These are phyloP conservation scores for Papiliotrema nemorosa DNA, from an alignment of 1,284 basidiomycete genomes.

Conservation along the genomic window DNA sequence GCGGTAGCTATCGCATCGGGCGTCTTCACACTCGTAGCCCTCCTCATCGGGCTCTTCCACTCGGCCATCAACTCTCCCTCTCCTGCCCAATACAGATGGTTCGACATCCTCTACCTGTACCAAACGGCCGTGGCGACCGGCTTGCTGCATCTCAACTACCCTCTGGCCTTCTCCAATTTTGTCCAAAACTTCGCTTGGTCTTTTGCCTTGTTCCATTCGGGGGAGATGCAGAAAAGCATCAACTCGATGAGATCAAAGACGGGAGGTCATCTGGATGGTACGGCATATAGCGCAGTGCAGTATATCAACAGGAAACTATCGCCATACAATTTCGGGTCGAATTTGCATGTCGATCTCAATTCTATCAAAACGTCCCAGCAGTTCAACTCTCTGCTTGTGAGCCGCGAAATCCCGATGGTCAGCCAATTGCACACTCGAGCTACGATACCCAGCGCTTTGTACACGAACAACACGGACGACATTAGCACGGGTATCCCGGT, in stretches of 20 bases:
- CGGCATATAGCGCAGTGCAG: conserved; percentile 56
- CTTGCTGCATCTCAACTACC: conserved; percentile 81
- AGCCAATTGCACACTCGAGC: conserved; percentile 28
- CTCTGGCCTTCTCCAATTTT: conserved; percentile 73
- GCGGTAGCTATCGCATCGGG: conserved; percentile 75
- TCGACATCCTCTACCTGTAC: conserved; percentile 76
- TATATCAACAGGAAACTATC: conserved; percentile 74
- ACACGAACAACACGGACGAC: conserved; percentile 46
- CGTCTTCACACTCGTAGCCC: conserved; percentile 63
- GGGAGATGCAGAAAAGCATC: conserved; percentile 71
- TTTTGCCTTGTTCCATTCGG: conserved; percentile 70
- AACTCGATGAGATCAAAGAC: conserved; percentile 74
- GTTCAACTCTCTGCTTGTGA: conserved; percentile 15
- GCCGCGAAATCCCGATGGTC: not conserved
- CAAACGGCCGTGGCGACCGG: conserved; percentile 74
- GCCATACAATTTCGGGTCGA: conserved; percentile 61
- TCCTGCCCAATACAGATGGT: conserved; percentile 58
- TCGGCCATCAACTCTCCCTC: conserved; percentile 53
- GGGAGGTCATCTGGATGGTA: conserved; percentile 67
- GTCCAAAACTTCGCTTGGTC: conserved; percentile 86
- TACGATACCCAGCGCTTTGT: conserved; percentile 63
- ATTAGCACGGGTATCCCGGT: conserved; percentile 74
- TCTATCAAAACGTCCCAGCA: conserved; percentile 12
- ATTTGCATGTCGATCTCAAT: conserved; percentile 48
- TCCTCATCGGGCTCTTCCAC: conserved; percentile 65